Base-by-base conservation (phyloP, 441 rosid genomes). In the Melastoma candidum region DNA sequence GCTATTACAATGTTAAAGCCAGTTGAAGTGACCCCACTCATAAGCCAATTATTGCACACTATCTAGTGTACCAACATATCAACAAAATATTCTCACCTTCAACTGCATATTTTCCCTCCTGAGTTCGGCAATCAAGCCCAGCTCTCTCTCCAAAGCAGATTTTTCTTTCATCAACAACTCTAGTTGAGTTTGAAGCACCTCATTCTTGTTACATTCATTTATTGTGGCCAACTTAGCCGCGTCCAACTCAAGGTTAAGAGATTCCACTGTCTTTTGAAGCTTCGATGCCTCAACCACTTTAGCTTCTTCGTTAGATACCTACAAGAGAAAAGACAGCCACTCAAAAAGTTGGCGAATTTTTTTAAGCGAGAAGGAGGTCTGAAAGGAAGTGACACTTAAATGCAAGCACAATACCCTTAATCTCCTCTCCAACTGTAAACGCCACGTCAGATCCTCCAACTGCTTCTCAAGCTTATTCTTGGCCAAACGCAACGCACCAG, bases 391-490 rank as follows among this genome's bases (percentile, higher is more conserved):
- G 59, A 45, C 12, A 26, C 26, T 12, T 41, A 24, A 54, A 54
- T 17, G n/a, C 13, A 44, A 3, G 24, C 1, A 57, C 46, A 66
- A 63, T 93, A 93, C 99, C 79, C 97, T 81, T 71, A 93, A 60
- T 75, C 93, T 71, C 73, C 79, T 93, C 70, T 93, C 99, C 10
- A 93, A 77, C 59, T 84, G 87, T 66, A 93, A 68, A 62, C 99
- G 78, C 96, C 89, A 89, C 47, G 95, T 77, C 51, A 93, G 82
- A 69, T 93, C 99, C 64, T 93, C 99, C 58, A 93, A 65, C 66
- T 82, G 90, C 79, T 85, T 87, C 81, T 93, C 96, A 73, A 93
- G 96, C 68, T 93, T 89, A 78, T 53, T 81, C 81, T 93, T 93
- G 44, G 97, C 99, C 74, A 83, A 64, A 36, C 89, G 93, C 71